These are phyloP conservation scores for Taxillus chinensis DNA, from an alignment of 164 flowering plant genomes.

Conservation along the genomic window DNA sequence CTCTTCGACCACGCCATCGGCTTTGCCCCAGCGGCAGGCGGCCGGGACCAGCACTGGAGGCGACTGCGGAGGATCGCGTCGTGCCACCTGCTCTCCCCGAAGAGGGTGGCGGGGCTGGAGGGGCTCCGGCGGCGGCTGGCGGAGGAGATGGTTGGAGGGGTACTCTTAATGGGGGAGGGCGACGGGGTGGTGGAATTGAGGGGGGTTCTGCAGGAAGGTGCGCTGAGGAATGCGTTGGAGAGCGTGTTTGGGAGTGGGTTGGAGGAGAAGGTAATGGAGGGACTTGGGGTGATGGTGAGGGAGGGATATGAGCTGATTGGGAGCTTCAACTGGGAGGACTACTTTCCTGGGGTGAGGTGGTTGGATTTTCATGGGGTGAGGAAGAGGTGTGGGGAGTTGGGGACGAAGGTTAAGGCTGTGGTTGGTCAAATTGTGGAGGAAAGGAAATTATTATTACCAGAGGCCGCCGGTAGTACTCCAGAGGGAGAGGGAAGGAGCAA, in stretches of 20 bases:
- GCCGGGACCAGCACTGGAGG: slow-evolving; percentile 40
- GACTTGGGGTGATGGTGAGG: slow-evolving; percentile 44
- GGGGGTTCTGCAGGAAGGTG: slow-evolving; percentile 36
- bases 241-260: slow-evolving; percentile 54
- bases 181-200: slow-evolving; percentile 49
- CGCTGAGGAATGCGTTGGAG: slow-evolving; percentile 49
- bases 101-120: slow-evolving; percentile 41
- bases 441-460: slow-evolving; percentile 15
- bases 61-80: slow-evolving; percentile 53
- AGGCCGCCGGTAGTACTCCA: too few species aligned
- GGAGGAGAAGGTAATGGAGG: slow-evolving; percentile 14
- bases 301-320: slow-evolving; percentile 77
- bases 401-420: slow-evolving; percentile 25
- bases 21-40: slow-evolving; percentile 61
- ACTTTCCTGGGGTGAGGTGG: slow-evolving; percentile 41
- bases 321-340: slow-evolving; percentile 58
- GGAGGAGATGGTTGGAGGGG: slow-evolving; percentile 29
- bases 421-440: slow-evolving; percentile 45
- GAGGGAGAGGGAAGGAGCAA: slow-evolving; percentile 16
- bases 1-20: slow-evolving; percentile 92
- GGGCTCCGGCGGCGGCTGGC: slow-evolving; percentile 26
- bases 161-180: not conserved
- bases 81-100: slow-evolving; percentile 59
- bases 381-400: slow-evolving; percentile 54
- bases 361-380: slow-evolving; percentile 66